Base-by-base conservation (phyloP, 257 asterid genomes). In the Solanum dulcamara region DNA sequence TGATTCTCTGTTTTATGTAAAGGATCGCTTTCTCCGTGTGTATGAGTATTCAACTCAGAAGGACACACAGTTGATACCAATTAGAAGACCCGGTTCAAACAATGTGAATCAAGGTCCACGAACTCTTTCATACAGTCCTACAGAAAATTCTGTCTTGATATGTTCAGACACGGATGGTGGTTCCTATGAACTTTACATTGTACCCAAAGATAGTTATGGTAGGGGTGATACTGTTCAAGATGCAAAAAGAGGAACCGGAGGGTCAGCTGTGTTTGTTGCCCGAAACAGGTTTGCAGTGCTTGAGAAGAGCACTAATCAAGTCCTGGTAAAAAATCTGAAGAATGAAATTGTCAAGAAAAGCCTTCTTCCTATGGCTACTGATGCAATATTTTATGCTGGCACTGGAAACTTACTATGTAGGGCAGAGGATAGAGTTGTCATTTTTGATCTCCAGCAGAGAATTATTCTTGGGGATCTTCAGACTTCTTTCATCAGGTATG, bases 281-380 rank as follows among this genome's bases (percentile, higher is more conserved):
- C 92, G 99, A 68, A 95, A 97, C 71, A 92, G 98, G 89, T 94
- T 95, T 90, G 99, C 98, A 10, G 99, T 96, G 85, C 98, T 96
- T 44, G 98, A 95, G 87, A 96, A 95, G 91, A 90, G 94, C 90
- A 92, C 89, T 89, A 95, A 95, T 87, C 95, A 93, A 87, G 98
- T 90, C 66, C 74, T 92, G 79, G 96, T 97, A 38, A 97, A 97
- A 92, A 95, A 95, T 88, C 89, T 95, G 46, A 90, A 90, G 60
- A 95, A 97, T 81, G 99, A 97, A 80, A 87, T 91, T 17, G 95
- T 95, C 66, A 97, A 92, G 90, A 97, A 91, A 90, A 87, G 92
- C 77, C 68, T 62, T 70, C 93, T 97, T 30, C 98, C 99, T 11
- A 86, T 93, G 62, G 93, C 97, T 71, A 90, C 99, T 10, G 98